phyloP scores from a whole-genome alignment of 2,329 filamentous ascomycete species.

The Verticillium longisporum region DNA sequence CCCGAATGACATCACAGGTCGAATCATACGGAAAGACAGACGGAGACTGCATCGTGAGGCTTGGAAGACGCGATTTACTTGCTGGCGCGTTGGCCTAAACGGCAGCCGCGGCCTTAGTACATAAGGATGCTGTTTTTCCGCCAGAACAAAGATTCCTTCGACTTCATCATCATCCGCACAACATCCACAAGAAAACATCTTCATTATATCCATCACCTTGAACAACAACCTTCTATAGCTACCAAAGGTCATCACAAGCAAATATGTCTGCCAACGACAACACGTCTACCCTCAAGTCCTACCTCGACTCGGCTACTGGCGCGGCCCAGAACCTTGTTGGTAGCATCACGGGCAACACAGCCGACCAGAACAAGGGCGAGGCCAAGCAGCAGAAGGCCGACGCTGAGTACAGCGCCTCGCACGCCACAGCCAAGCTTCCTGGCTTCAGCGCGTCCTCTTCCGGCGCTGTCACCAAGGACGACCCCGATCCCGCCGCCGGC shows the following conservation, averaged over 20 bases:
- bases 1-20: background rate
- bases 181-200: background rate
- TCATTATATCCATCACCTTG: background rate
- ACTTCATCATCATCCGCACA: rapidly evolving
- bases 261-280: constrained; percentile 12
- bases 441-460: constrained; percentile 62
- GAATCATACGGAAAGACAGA: background rate
- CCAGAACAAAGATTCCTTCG: too few relatives aligned
- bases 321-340: constrained; percentile 67
- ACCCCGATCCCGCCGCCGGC: constrained; percentile 64
- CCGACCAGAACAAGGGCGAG: constrained; percentile 60
- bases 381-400: constrained; percentile 58
- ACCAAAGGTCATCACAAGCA: background rate
- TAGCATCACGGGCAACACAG: constrained; percentile 63
- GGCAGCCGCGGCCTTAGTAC: background rate
- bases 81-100: background rate
- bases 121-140: background rate
- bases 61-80: background rate
- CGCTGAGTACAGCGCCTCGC: constrained; percentile 65
- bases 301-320: constrained; percentile 66
- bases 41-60: background rate
- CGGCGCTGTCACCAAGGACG: constrained; percentile 65
- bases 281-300: constrained; percentile 74
- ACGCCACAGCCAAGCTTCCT: constrained; percentile 68
- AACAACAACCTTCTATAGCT: background rate